Evolutionary conservation across 2,329 filamentous ascomycete species (phyloP), one percentile per base, ranked within the genome.

Genomic region (Whalleya microplaca): DNA sequence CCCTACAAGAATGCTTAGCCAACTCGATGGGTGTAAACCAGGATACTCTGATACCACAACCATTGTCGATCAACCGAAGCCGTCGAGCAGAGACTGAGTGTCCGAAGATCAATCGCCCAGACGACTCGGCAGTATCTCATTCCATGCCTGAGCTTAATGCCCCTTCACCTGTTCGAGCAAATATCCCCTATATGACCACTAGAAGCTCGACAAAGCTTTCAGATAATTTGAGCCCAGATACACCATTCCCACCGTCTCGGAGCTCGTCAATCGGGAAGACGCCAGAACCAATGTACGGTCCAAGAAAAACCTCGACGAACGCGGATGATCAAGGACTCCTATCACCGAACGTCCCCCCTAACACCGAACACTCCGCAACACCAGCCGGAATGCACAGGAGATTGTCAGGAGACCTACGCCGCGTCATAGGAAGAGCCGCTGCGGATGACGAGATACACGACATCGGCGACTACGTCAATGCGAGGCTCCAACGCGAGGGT

Each of bases 241-340:
- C 21, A 21, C 40, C 21, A 23, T 29, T 43, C 2, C 3, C 37
- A 2, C 56, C 59, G 43, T 41, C 47, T 48, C 47, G 51, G 18
- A 41, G 32, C 21, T 59, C 55, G 5, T 64, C 59, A 20, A 64
- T 61, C 40, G 29, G 53, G 3, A 54, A 56, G 20, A 59, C 51
- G 10, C 41, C 29, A 21, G 53, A 62, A 41, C 52, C 45, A 21
- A 50, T 32, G 21, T 45, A 48, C 14, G 37, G 41, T 3, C 32
- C 21, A 16, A 47, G 32, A 9, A 19, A 10, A 2, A 12, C 19
- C 2, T 8, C 27, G 41, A 12, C 32, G 32, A 21, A 44, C 9
- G 4, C 45, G 14, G 19, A 23, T 41, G 21, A 21, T 7, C 19
- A 45, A 2, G 41, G 14, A 18, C 29, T 40, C 21, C 21, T 21